Percentiles rank a stretch among this genome's conserved stretches.
Evolutionary conservation across 2,329 filamentous ascomycete species (phyloP).

Genomic region (Corynespora cassiicola): DNA sequence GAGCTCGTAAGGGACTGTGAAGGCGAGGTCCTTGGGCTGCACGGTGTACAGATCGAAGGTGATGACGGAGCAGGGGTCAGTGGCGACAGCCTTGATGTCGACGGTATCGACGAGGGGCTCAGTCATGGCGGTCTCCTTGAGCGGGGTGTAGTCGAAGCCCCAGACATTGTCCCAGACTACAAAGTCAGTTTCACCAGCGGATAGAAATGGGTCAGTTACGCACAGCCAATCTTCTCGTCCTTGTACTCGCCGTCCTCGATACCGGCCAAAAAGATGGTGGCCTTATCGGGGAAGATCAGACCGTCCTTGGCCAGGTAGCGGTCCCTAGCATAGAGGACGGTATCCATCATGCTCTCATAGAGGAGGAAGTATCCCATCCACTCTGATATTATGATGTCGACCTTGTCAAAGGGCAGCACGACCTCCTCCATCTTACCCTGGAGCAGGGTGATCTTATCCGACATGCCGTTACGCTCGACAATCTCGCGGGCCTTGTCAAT

Average conservation of each 20-base stretch:
- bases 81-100: slow-evolving; percentile 95
- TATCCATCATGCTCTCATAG: slow-evolving; percentile 99
- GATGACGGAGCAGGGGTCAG: slow-evolving; percentile 83
- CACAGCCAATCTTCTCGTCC: slow-evolving; percentile 99
- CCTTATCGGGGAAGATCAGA: slow-evolving; percentile 98
- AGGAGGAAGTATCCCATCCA: slow-evolving; percentile 99
- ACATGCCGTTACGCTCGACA: slow-evolving; percentile 87
- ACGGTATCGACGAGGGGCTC: slow-evolving; percentile 98
- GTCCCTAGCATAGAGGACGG: slow-evolving; percentile 94
- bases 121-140: slow-evolving; percentile 91
- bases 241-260: slow-evolving; percentile 99
- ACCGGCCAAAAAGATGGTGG: slow-evolving; percentile 93
- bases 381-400: slow-evolving; percentile 99
- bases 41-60: slow-evolving; percentile 94
- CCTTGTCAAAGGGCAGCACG: slow-evolving; percentile 87
- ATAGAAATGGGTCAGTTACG: slow-evolving; percentile 3
- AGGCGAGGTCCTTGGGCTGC: slow-evolving; percentile 81
- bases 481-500: slow-evolving; percentile 98
- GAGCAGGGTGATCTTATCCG: slow-evolving; percentile 94
- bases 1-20: slow-evolving; percentile 79
- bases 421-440: slow-evolving; percentile 99
- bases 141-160: slow-evolving; percentile 93
- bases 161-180: slow-evolving; percentile 99
- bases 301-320: slow-evolving; percentile 85
- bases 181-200: slow-evolving; percentile 1